Evolutionary conservation across 1,139 yeast species (phyloP).

Genomic region (Nematodospora anomalae): DNA sequence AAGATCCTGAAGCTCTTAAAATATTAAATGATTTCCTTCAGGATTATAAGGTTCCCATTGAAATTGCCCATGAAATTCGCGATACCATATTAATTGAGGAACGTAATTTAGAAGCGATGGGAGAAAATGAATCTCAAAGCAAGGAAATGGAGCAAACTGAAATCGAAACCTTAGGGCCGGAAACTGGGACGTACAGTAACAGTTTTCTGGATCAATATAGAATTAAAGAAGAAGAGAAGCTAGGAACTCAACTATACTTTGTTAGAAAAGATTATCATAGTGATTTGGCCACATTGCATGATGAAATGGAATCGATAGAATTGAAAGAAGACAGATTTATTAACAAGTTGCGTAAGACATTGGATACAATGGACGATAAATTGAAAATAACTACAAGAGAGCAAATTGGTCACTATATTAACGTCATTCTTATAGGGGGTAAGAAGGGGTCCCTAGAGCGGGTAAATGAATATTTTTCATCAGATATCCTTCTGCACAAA

Average conservation of each 20-base stretch:
- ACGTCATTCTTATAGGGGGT: constrained; percentile 38
- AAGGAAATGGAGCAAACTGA: constrained; percentile 12
- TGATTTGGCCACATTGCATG: constrained; percentile 31
- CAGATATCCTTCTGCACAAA: constrained; percentile 28
- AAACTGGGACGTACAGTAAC: constrained; percentile 17
- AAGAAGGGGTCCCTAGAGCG: constrained; percentile 28
- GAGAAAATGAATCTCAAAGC: constrained; percentile 4
- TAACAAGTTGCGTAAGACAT: constrained; percentile 18
- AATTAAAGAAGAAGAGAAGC: constrained; percentile 8
- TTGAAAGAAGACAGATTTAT: constrained; percentile 24
- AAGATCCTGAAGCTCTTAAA: constrained; percentile 11
- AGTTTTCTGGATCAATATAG: constrained; percentile 24
- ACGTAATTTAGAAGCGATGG: constrained; percentile 2
- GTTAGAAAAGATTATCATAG: constrained; percentile 31
- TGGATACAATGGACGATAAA: constrained; percentile 31
- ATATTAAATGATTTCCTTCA: constrained; percentile 22
- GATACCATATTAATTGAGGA: constrained; percentile 26
- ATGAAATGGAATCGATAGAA: constrained; percentile 29
- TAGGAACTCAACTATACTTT: constrained; percentile 15
- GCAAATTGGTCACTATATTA: constrained; percentile 31
- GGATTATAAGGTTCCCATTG: constrained; percentile 31
- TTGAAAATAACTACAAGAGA: constrained; percentile 27
- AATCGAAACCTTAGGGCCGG: constrained; percentile 6
- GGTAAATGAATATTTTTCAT: constrained; percentile 16
- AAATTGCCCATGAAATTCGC: constrained; percentile 27